Evolutionary conservation across 2,329 filamentous ascomycete genomes (phyloP), one percentile per base, ranked within the genome.

Genomic region (Clarireedia hainanense): DNA sequence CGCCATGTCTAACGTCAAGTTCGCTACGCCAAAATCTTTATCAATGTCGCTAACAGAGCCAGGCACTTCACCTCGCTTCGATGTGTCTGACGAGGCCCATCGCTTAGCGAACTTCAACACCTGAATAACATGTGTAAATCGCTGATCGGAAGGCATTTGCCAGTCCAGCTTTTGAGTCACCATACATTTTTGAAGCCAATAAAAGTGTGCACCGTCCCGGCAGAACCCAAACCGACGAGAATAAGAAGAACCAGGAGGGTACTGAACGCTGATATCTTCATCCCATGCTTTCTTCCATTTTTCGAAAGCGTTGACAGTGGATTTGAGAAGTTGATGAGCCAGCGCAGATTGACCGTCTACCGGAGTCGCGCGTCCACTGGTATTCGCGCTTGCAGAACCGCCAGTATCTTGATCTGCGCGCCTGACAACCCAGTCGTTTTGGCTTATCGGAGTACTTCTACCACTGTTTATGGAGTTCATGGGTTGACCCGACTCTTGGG

Each of bases 251-350:
- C 69, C 66, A 24, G 73, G 80, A 6, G 83, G 81, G 59, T 88
- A 89, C 65, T 90, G 86, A 39, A 79, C 72, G 12, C 77, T 74
- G 74, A 88, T 84, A 63, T 90, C 87, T 56, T 75, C 71, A 66
- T 89, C 86, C 86, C 86, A 89, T 58, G 78, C 80, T 17, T 74
- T 74, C 71, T 89, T 89, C 80, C 87, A 89, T 64, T 87, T 86
- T 60, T 85, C 81, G 42, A 90, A 74, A 15, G 84, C 84, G 47
- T 69, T 70, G 50, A 71, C 73, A 20, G 80, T 72, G 3, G 72
- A 70, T 54, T 80, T 76, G 9, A 76, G 71, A 2, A 74, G 70
- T 42, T 76, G 72, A 39, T 76, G 74, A 48, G 77, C 71, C 24
- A 77, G 70, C 34, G 69, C 59, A 27, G 60, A 57, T 47, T 61